Evolutionary conservation across 2,329 filamentous ascomycete genomes (phyloP), one percentile per base, ranked within the genome.

Genomic region (Fusarium agapanthi): DNA sequence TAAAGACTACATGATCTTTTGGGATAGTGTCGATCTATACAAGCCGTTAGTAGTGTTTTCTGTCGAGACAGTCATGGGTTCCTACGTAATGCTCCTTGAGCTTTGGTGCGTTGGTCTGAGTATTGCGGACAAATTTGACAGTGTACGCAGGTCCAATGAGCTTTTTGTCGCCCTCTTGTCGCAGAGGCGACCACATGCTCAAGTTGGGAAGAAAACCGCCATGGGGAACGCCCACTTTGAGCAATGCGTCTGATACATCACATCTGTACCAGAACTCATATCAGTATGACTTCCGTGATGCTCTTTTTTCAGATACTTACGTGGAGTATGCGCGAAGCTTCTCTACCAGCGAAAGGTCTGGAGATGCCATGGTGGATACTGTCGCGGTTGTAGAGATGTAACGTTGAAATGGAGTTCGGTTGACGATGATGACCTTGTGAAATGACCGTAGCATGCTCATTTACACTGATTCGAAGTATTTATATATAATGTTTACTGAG

Each of bases 1-100:
- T 63, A 0, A 74, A 68, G 6, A 74, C 37, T 1, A 74, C 67
- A 3, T 72, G 48, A 6, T 60, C 57, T 22, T 68, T 44, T 2
- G 53, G 53, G 15, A 55, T 40, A 6, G 50, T 54, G 2, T 54
- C 50, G 0, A 54, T 30, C 50, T 54, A 7, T 2, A 37, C 1
- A 5, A 35, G 34, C 34, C 34, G 4, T 35, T 18, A 35, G 34
- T 18, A 35, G 16, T 35, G 34, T 9, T 35, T 16, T 35, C 34
- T 35, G 8, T 35, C 16, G 16, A 5, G 15, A 35, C 16, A 18
- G 16, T 10, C 4, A 7, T 35, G 16, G 8, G 34, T 8, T 10
- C 34, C 2, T n/a, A 61, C 37, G 3, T 61, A 58, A 24, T 61
- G 58, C 14, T 61, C 51, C 4, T 58, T 45, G 1, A 35, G 40